These are phyloP conservation scores for Arxiozyma telluris DNA, from an alignment of 1,139 yeast species.

Conservation along the genomic window DNA sequence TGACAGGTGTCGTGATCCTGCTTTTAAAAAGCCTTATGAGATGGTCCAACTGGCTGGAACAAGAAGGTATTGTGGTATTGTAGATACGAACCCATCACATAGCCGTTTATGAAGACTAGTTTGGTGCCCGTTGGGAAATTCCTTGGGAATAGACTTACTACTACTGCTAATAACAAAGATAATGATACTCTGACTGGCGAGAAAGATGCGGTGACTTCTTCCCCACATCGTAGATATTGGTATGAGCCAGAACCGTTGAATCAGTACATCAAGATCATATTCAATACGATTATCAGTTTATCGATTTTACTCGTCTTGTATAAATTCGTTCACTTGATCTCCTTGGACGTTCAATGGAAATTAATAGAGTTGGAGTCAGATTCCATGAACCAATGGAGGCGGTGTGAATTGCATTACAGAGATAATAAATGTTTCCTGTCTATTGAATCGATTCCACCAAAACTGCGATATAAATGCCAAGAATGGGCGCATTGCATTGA, in stretches of 20 bases:
- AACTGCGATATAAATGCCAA: slow-evolving; percentile 46
- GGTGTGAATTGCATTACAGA: slow-evolving; percentile 43
- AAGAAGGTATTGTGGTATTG: neutral
- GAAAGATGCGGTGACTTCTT: neutral
- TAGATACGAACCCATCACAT: neutral
- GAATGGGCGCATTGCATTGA: slow-evolving; percentile 57
- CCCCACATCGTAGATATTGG: neutral
- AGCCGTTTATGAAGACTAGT: neutral
- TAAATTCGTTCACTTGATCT: slow-evolving; percentile 39
- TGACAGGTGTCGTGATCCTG: too few species aligned
- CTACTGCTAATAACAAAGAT: too few species aligned
- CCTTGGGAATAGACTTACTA: neutral
- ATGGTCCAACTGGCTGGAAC: too few species aligned
- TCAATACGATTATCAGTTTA: slow-evolving; percentile 40
- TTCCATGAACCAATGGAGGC: slow-evolving; percentile 35
- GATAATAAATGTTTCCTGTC: slow-evolving; percentile 43
- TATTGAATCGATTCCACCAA: slow-evolving; percentile 51
- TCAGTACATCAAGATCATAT: slow-evolving; percentile 42
- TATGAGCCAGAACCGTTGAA: slow-evolving; percentile 11
- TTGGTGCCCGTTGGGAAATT: neutral
- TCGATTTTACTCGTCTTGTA: slow-evolving; percentile 38
- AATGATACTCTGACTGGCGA: neutral
- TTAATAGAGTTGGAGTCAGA: slow-evolving; percentile 29
- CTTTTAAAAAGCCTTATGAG: too few species aligned
- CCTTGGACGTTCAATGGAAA: slow-evolving; percentile 44